Base-by-base conservation (phyloP, 257 asterid species). In the Penstemon newberryi region DNA sequence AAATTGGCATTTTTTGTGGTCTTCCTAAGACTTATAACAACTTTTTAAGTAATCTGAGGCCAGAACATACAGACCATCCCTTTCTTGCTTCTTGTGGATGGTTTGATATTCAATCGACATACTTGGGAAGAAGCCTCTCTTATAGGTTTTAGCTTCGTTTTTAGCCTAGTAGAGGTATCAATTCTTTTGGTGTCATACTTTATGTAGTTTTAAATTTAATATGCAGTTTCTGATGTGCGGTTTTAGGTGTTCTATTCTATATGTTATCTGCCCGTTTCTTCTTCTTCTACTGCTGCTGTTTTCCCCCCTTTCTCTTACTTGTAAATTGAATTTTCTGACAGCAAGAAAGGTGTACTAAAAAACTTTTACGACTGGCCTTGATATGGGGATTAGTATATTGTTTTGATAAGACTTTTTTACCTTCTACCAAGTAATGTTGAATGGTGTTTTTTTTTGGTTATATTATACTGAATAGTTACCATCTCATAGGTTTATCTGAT, bases 271-370 rank as follows among this genome's bases (percentile, higher is more conserved):
- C 54, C 33, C 2, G 33, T 25, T 25, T 13, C 37, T 60, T 41
- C 11, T 11, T 60, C 25, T 6, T 60, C 38, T 50, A 41, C 56
- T 68, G 73, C 67, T 36, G 42, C 55, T 19, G 51, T 73, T 75
- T 80, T 50, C 63, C 38, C 12, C 60, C 60, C 15, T 44, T 36
- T 73, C 71, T 77, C 68, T 75, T 81, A 70, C 74, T 74, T 87
- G 89, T 84, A 82, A 82, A 87, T 88, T 82, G 80, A 83, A 82
- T 67, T 71, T 76, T 74, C 72, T 73, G 78, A 71, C 71, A 80
- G 84, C 87, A 72, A 74, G 77, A 56, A 66, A 49, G 46, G 1
- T 73, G 44, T 66, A 65, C 45, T 66, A 39, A 45, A 39, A 36
- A 40, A 57, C 61, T 66, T 60, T 47, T 69, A 38, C 53, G 43